Percentiles rank a stretch among this genome's conserved stretches.
Conservation (phyloP, 371 early-diverging fungal genomes). For the Zychaea mexicana region DNA sequence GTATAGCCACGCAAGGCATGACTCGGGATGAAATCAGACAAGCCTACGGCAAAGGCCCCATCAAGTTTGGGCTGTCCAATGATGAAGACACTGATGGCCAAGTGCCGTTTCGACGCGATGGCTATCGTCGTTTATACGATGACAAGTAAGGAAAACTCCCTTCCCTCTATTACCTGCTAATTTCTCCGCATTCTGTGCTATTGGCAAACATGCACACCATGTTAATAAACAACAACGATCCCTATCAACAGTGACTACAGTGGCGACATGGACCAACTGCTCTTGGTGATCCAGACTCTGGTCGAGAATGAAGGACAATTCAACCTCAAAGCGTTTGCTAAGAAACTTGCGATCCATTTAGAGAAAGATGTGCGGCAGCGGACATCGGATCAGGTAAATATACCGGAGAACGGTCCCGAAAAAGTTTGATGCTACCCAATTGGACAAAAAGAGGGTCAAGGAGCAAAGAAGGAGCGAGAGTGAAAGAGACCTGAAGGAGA, state of each 20-base stretch:
- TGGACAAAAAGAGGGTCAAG: too few species aligned
- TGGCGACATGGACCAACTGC: constrained; percentile 69
- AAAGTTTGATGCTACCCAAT: too few species aligned
- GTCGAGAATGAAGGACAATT: constrained; percentile 54
- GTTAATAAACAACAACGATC: neutral
- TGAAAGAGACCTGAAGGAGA: too few species aligned
- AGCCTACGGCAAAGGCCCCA: constrained; percentile 61
- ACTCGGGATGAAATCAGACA: constrained; percentile 38
- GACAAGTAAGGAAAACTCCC: constrained; percentile 52
- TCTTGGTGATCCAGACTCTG: constrained; percentile 59
- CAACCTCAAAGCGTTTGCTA: constrained; percentile 52
- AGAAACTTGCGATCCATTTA: constrained; percentile 43
- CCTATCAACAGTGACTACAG: constrained; percentile 58
- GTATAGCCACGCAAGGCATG: constrained; percentile 72
- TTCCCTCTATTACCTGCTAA: constrained; percentile 21
- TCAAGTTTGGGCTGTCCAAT: constrained; percentile 50
- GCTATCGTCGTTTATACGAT: constrained; percentile 38
- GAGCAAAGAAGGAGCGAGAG: too few species aligned
- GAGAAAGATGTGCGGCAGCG: constrained; percentile 3
- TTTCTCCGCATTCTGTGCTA: constrained; percentile 28
- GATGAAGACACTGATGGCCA: constrained; percentile 39
- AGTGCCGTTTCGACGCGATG: constrained; percentile 37
- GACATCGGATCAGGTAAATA: constrained; percentile 5
- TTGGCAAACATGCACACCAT: too few species aligned
- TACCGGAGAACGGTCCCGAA: constrained; percentile 24